phyloP scores from a whole-genome alignment of 2,329 filamentous ascomycete genomes.

The Neophaeococcomyces aloes region DNA sequence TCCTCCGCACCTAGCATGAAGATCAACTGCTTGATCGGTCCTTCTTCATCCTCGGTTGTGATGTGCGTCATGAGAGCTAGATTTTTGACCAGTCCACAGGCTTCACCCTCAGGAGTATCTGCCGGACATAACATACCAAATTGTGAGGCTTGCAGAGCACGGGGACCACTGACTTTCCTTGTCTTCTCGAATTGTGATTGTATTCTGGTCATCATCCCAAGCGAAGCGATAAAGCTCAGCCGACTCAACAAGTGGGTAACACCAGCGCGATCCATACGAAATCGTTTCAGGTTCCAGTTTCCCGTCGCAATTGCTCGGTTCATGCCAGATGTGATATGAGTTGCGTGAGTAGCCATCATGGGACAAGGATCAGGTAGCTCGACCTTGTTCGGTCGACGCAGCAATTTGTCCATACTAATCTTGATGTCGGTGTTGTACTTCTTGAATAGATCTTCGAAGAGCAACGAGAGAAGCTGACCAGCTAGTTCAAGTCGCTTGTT shows the following conservation, averaged over 20 bases:
- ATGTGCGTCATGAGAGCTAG: constrained; percentile 98
- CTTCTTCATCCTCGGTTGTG: constrained; percentile 90
- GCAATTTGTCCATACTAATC: constrained; percentile 84
- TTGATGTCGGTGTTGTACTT: constrained; percentile 83
- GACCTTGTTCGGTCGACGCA: constrained; percentile 86
- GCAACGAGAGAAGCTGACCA: constrained; percentile 79
- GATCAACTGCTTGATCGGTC: constrained; percentile 74
- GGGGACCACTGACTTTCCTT: constrained; percentile 86
- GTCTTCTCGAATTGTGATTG: constrained; percentile 99
- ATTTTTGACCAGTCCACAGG: constrained; percentile 96
- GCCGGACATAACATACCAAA: constrained; percentile 97
- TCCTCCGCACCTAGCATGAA: constrained; percentile 78
- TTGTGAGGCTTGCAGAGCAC: constrained; percentile 91
- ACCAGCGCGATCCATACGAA: constrained; percentile 95
- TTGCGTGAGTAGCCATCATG: constrained; percentile 73
- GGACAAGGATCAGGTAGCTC: constrained; percentile 78
- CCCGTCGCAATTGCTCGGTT: constrained; percentile 94
- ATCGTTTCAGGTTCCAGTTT: constrained; percentile 96
- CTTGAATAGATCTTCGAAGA: constrained; percentile 98
- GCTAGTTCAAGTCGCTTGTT: constrained; percentile 95
- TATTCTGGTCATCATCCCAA: constrained; percentile 99
- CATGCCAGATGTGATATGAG: constrained; percentile 82
- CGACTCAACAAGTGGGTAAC: constrained; percentile 94
- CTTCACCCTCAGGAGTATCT: constrained; percentile 96
- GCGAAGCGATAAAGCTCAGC: constrained; percentile 87